Evolutionary conservation across 306 rosid genomes (phyloP), one percentile per base, ranked within the genome.

Genomic region (Cicer pinnatifidum): DNA sequence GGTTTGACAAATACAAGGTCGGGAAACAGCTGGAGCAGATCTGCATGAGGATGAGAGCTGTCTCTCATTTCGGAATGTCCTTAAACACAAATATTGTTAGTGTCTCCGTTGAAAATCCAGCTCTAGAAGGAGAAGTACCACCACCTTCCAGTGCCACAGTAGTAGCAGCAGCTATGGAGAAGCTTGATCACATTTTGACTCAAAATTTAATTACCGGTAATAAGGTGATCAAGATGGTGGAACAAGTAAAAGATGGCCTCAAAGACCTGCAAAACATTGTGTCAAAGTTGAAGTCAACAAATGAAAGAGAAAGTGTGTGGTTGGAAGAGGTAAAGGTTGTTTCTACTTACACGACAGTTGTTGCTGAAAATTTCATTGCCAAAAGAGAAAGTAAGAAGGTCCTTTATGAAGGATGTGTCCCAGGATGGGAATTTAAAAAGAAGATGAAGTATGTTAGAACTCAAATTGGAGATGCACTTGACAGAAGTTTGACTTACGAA

Each of bases 231-330:
- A 6, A 40, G 50, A 41, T 1, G 7, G 78, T 63, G 7, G 67
- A 52, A 44, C 51, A 1, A n/a, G 51, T 54, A 45, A 63, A 35
- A 16, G 60, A 5, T 5, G 72, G 8, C 1, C 19, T 78, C 4
- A 8, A 9, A 0, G 1, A 8, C 11, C 8, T 43, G 67, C 43
- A 52, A 6, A 71, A 43, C 1, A 10, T 78, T n/a, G 19, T 39
- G 46, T 9, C 41, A 1, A 23, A 11, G 52, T 40, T 41, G 16
- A 12, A 11, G 37, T 15, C 51, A 28, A 40, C 39, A 20, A 11
- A 70, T 39, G 37, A 78, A n/a, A 72, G 73, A 54, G 73, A 64
- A 17, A 71, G 9, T 9, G 60, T 35, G 2, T 79, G 78, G 75
- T 7, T 72, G 47, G 46, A 56, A 20, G 75, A 79, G 67, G 63